Percentiles rank a stretch among this genome's conserved stretches.
Conservation (phyloP, 495 filamentous ascomycete species). For the Staphylotrichum longicolle region DNA sequence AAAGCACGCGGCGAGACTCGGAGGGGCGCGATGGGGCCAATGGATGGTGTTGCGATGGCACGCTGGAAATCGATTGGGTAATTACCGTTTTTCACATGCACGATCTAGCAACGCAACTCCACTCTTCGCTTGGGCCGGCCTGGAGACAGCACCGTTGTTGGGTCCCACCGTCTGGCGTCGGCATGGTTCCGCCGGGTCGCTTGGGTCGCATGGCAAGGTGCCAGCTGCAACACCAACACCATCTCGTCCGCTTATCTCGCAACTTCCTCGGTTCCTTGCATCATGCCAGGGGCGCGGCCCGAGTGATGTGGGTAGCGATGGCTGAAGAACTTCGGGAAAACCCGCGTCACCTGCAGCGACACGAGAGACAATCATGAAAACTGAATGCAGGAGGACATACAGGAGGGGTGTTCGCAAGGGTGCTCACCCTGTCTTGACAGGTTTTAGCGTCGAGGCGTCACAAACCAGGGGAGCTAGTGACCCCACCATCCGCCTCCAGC, state of each 20-base stretch:
- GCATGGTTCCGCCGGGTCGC: too few relatives aligned
- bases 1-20: constrained; percentile 10
- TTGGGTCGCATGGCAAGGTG: not conserved
- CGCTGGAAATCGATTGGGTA: constrained; percentile 9
- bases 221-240: not conserved
- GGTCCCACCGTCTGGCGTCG: not conserved
- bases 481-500: too few relatives aligned
- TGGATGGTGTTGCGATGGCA: constrained; percentile 7
- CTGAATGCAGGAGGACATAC: too few relatives aligned
- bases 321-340: not conserved
- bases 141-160: not conserved
- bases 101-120: not conserved
- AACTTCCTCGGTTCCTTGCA: constrained; percentile 21
- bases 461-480: too few relatives aligned
- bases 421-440: too few relatives aligned
- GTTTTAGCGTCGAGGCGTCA: too few relatives aligned
- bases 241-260: constrained; percentile 22
- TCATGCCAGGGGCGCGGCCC: constrained; percentile 19
- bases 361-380: too few relatives aligned
- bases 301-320: constrained; percentile 9
- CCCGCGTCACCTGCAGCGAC: not conserved
- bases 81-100: constrained; percentile 2
- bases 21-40: not conserved
- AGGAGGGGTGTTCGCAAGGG: too few relatives aligned
- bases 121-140: not conserved